phyloP scores from a whole-genome alignment of 257 asterid genomes.

The Solanum sparsipilum region DNA sequence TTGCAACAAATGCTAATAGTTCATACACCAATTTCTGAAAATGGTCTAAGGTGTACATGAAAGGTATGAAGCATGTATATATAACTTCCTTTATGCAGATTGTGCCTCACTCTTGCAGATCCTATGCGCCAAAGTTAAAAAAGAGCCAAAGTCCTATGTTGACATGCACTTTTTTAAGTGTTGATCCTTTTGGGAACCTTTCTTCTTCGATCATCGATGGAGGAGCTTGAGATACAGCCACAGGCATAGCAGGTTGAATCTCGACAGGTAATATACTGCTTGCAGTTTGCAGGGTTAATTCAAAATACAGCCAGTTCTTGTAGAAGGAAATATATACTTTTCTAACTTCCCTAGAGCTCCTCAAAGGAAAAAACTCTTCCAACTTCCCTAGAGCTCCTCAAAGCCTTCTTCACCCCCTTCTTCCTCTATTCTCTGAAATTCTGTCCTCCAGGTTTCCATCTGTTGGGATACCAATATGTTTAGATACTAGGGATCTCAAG shows the following conservation, averaged over 20 bases:
- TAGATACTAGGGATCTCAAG: not conserved
- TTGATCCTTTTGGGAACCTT: not conserved
- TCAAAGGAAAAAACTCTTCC: not conserved
- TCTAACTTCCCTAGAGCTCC: slow-evolving; percentile 25
- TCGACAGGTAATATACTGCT: not conserved
- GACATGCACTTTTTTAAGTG: not conserved
- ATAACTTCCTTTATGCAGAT: not conserved
- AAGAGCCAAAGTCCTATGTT: not conserved
- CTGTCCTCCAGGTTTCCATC: slow-evolving; percentile 78
- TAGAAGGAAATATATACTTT: not conserved
- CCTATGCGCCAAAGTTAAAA: not conserved
- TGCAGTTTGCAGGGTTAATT: not conserved
- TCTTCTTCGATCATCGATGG: not conserved
- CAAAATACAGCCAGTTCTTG: not conserved
- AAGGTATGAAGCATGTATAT: not conserved
- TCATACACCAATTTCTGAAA: not conserved
- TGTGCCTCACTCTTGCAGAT: not conserved
- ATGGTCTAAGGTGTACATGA: not conserved
- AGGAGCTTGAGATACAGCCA: not conserved
- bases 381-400: slow-evolving; percentile 51
- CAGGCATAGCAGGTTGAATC: not conserved
- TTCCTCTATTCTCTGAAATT: slow-evolving; percentile 62
- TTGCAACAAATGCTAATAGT: not conserved
- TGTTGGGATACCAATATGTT: slow-evolving; percentile 8
- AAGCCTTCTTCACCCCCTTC: slow-evolving; percentile 87